These are phyloP conservation scores for Anacardium occidentale DNA, from an alignment of 345 rosid species.

Conservation along the genomic window DNA sequence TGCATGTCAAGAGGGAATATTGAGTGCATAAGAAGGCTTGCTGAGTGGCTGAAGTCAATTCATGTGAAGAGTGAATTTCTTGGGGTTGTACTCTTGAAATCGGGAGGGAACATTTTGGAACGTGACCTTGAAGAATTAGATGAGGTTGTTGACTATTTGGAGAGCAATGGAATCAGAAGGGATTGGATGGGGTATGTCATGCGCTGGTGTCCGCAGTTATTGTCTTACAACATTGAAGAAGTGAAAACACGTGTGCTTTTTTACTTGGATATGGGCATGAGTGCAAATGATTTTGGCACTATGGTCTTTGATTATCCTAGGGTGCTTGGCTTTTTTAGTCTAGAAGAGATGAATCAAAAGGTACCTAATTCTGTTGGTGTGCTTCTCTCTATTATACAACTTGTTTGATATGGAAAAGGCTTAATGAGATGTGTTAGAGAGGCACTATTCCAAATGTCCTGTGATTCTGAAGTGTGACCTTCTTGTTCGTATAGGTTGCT, in stretches of 20 bases:
- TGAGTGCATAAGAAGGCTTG: constrained; percentile 49
- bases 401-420: background rate
- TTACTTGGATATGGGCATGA: constrained; percentile 79
- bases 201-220: constrained; percentile 66
- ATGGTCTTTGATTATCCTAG: constrained; percentile 88
- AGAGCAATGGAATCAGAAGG: constrained; percentile 69
- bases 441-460: background rate
- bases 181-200: constrained; percentile 91
- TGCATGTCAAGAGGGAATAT: constrained; percentile 66
- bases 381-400: background rate
- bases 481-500: constrained; percentile 49
- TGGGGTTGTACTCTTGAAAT: constrained; percentile 59
- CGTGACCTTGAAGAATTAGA: constrained; percentile 49
- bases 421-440: background rate
- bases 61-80: constrained; percentile 78
- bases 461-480: constrained; percentile 4
- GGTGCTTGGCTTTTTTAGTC: constrained; percentile 58
- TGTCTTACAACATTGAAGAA: constrained; percentile 65
- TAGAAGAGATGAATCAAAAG: constrained; percentile 85
- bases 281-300: constrained; percentile 77
- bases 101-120: constrained; percentile 59
- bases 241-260: constrained; percentile 60
- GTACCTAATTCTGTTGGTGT: constrained; percentile 29
- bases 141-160: constrained; percentile 65
- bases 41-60: constrained; percentile 73